A percentile compares a stretch with the other conserved stretches of the same genome.
Evolutionary conservation across 2,329 filamentous ascomycete genomes (phyloP).

Genomic region (Ophiocordyceps camponoti-rufipedis): DNA sequence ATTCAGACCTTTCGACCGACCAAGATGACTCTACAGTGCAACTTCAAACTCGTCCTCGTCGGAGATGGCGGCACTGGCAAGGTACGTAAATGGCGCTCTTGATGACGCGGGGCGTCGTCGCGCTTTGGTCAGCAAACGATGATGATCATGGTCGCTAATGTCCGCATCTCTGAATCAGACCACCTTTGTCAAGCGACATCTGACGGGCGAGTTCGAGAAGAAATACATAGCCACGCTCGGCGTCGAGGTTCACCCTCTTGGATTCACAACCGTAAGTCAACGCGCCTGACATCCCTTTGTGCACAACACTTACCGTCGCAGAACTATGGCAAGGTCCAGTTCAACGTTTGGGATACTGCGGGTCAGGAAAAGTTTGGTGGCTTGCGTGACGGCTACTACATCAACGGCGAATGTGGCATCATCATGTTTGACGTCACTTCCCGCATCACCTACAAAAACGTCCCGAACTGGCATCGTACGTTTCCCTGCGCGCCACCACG

Average conservation of each 20-base stretch:
- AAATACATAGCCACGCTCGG: slow-evolving; percentile 99
- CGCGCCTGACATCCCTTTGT: slow-evolving; percentile 2
- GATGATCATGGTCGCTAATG: not conserved
- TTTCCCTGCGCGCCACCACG: slow-evolving; percentile 9
- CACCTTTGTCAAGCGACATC: slow-evolving; percentile 99
- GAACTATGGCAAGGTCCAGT: slow-evolving; percentile 94
- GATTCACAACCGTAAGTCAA: slow-evolving; percentile 81
- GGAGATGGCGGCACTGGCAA: slow-evolving; percentile 99
- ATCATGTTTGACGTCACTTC: slow-evolving; percentile 99
- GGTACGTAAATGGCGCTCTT: slow-evolving; percentile 30
- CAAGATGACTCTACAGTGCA: slow-evolving; percentile 48
- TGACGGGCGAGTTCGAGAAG: slow-evolving; percentile 99
- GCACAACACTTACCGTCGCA: slow-evolving; percentile 11
- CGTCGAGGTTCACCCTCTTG: slow-evolving; percentile 97
- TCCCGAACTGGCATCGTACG: slow-evolving; percentile 99
- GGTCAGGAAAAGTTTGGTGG: slow-evolving; percentile 99
- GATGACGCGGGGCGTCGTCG: slow-evolving; percentile 3
- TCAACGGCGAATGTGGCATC: slow-evolving; percentile 99
- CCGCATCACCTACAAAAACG: slow-evolving; percentile 99
- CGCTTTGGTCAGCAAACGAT: not conserved
- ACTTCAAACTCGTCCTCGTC: slow-evolving; percentile 99
- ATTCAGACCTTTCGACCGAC: slow-evolving; percentile 12
- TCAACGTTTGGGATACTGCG: slow-evolving; percentile 98
- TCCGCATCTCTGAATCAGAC: slow-evolving; percentile 38
- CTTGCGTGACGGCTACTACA: slow-evolving; percentile 99